Conservation (phyloP, 164 flowering plant genomes). For the Stephania cephalantha region DNA sequence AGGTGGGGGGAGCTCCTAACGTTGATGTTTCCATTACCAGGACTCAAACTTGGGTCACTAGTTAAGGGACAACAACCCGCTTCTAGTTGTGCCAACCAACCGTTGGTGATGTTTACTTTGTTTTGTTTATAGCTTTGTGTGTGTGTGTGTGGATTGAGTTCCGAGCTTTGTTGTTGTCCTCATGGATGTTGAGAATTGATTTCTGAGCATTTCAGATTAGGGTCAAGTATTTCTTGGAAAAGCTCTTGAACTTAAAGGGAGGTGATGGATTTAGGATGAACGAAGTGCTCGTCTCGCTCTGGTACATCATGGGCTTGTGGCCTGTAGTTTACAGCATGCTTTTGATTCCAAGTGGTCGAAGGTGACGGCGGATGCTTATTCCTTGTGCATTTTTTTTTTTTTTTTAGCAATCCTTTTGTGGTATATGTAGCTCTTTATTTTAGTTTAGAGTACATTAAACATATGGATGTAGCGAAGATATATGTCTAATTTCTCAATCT, state of each 20-base stretch:
- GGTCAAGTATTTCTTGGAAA: conserved; percentile 71
- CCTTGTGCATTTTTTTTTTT: conserved; percentile 1
- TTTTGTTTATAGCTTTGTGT: background rate
- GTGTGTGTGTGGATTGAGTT: background rate
- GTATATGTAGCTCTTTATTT: background rate
- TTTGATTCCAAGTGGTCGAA: conserved; percentile 78
- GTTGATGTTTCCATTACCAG: too few species aligned
- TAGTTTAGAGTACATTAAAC: background rate
- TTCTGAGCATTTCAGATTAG: conserved; percentile 36
- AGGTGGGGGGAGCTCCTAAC: too few species aligned
- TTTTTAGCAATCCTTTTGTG: background rate
- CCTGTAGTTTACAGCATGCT: conserved; percentile 82
- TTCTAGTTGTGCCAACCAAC: too few species aligned
- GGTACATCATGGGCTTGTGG: conserved; percentile 97
- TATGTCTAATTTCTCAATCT: conserved; percentile 60
- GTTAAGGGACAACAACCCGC: too few species aligned
- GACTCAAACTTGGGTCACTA: too few species aligned
- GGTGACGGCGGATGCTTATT: conserved; percentile 24
- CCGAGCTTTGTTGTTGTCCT: background rate
- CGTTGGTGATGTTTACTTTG: background rate
- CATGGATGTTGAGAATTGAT: background rate
- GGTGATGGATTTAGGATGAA: conserved; percentile 93
- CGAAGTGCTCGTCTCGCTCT: conserved; percentile 70
- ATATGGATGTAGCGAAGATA: background rate
- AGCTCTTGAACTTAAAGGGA: conserved; percentile 70